These are phyloP conservation scores for Xylaria sp. DNA, from an alignment of 2,329 filamentous ascomycete species.

Conservation along the genomic window DNA sequence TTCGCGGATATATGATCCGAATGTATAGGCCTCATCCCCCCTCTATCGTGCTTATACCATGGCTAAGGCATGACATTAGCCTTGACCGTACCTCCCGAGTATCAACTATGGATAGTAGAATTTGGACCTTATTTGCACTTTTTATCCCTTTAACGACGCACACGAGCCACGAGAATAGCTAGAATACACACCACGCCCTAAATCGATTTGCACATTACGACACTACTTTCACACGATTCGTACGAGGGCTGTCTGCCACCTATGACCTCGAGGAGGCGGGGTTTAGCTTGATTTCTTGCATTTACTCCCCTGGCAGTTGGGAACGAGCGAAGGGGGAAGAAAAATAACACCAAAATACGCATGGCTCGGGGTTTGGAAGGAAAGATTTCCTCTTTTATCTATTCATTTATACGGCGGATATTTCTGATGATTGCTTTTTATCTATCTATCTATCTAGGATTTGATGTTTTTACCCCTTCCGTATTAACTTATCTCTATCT, in stretches of 20 bases:
- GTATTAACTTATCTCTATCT: background rate
- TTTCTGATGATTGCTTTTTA: background rate
- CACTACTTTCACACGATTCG: constrained; percentile 15
- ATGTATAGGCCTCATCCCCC: constrained; percentile 1
- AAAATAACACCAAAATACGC: constrained; percentile 25
- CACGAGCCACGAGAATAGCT: constrained; percentile 37
- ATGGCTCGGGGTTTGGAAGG: constrained; percentile 29
- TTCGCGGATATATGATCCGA: constrained; percentile 15
- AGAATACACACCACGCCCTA: constrained; percentile 27
- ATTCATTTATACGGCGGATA: constrained; percentile 20
- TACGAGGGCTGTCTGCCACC: constrained; percentile 9
- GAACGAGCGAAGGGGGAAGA: constrained; percentile 5
- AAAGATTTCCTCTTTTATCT: constrained; percentile 12
- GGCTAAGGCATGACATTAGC: background rate
- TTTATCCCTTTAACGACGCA: constrained; percentile 35
- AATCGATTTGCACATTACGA: constrained; percentile 18
- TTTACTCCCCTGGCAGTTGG: constrained; percentile 12
- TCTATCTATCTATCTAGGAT: background rate
- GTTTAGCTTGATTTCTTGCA: constrained; percentile 26
- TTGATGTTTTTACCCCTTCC: background rate
- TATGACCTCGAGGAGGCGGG: constrained; percentile 6
- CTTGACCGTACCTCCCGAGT: background rate
- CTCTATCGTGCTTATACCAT: background rate
- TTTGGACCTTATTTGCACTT: constrained; percentile 2
- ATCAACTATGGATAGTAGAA: background rate